Evolutionary conservation across 2,329 filamentous ascomycete genomes (phyloP).

Genomic region (Fusarium albidum): DNA sequence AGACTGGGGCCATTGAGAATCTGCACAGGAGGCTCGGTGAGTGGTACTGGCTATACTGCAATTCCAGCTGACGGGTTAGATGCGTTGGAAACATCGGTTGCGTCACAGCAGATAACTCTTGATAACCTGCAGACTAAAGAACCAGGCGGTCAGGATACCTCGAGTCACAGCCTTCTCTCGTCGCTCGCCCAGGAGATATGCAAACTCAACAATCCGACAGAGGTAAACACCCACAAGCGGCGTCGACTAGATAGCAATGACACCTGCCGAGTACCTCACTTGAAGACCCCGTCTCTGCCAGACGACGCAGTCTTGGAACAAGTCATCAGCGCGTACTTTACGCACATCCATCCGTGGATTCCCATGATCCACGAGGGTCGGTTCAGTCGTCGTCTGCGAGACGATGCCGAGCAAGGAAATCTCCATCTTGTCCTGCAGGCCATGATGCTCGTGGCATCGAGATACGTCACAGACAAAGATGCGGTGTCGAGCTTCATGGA

Average conservation of each 20-base stretch:
- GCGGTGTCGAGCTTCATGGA: neutral
- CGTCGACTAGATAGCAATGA: slow-evolving; percentile 2
- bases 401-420: slow-evolving; percentile 31
- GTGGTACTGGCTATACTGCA: neutral
- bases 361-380: slow-evolving; percentile 47
- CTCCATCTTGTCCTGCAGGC: slow-evolving; percentile 46
- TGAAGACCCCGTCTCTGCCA: neutral
- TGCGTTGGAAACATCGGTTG: slow-evolving; percentile 16
- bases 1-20: slow-evolving; percentile 47
- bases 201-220: neutral
- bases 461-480: slow-evolving; percentile 38
- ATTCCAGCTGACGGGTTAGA: slow-evolving; percentile 1
- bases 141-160: neutral
- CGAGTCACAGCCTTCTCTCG: slow-evolving; percentile 2
- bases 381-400: slow-evolving; percentile 36
- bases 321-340: slow-evolving; percentile 46
- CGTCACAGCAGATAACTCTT: slow-evolving; percentile 22
- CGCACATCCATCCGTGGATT: slow-evolving; percentile 49
- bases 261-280: neutral
- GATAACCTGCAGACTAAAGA: slow-evolving; percentile 5
- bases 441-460: slow-evolving; percentile 41
- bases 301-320: slow-evolving; percentile 26
- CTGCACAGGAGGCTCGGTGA: slow-evolving; percentile 45
- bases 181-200: slow-evolving; percentile 27
- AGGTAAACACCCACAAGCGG: slow-evolving; percentile 6